These are phyloP conservation scores for Leccinellum luteum DNA, from an alignment of 768 basidiomycete species.

Conservation along the genomic window DNA sequence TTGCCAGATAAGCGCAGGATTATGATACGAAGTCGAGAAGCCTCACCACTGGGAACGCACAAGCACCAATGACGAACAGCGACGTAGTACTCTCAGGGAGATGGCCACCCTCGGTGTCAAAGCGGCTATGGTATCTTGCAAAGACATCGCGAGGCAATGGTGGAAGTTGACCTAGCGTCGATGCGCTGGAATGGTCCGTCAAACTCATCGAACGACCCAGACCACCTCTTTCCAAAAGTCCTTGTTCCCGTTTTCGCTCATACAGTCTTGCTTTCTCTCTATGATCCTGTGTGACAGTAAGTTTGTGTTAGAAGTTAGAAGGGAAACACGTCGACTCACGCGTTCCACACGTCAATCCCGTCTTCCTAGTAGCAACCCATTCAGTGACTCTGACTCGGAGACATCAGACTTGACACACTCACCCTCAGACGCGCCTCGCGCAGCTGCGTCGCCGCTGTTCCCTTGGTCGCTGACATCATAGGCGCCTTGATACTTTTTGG, in stretches of 20 bases:
- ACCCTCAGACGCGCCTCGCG: constrained; percentile 67
- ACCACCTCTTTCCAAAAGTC: constrained; percentile 71
- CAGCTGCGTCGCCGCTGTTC: constrained; percentile 32
- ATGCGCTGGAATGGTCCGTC: constrained; percentile 40
- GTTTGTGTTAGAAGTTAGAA: background rate
- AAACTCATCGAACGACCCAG: constrained; percentile 56
- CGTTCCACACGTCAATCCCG: constrained; percentile 81
- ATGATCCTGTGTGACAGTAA: constrained; percentile 50
- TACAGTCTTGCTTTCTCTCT: constrained; percentile 51
- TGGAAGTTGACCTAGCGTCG: no score
- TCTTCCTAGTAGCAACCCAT: constrained; percentile 53
- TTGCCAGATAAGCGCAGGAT: constrained; percentile 1
- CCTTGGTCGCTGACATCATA: background rate
- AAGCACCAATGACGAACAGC: constrained; percentile 62
- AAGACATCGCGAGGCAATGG: no score
- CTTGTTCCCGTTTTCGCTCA: constrained; percentile 52
- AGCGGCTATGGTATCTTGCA: constrained; percentile 40
- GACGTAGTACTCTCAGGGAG: constrained; percentile 46
- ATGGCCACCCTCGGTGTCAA: constrained; percentile 60
- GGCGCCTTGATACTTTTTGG: constrained; percentile 22
- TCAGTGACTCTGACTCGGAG: background rate
- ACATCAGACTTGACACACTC: constrained; percentile 15
- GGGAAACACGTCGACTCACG: constrained; percentile 30
- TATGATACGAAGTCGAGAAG: background rate
- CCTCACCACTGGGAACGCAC: constrained; percentile 62